Base-by-base conservation (phyloP, 1,139 yeast genomes). In the Fermentozyma sake region DNA sequence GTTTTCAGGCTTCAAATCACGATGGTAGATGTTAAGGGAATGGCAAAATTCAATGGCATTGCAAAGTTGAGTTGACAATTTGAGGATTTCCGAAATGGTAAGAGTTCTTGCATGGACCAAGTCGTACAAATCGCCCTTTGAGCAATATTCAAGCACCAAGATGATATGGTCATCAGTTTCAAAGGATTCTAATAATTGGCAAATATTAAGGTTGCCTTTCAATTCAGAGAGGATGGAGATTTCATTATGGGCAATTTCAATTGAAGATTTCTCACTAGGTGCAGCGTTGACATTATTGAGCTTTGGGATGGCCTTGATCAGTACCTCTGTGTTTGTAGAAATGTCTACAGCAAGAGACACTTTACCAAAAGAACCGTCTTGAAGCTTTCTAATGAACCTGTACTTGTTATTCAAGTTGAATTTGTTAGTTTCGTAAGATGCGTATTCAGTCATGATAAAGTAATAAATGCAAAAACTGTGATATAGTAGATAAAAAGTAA, bases 1-100 rank as follows among this genome's bases (percentile, higher is more conserved):
- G 37, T 72, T 72, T 41, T 72, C 79, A 1, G 78, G 78, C 44
- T 72, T 72, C 24, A 72, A 52, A 46, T 72, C 79, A 27, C 79
- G 58, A 45, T 72, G 79, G 46, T 58, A 72, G 16, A 72, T 52
- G 2, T 70, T 68, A 28, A 48, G 48, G 4, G 58, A 44, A 42
- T 72, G 77, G 16, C 70, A 55, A 41, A 50, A 67, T 6, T 42
- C 40, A 20, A 72, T 41, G 8, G 71, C 76, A 28, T 46, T 49
- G 32, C 52, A 46, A 30, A 72, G 37, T 40, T 71, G 73, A 23
- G 50, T 46, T 19, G 68, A 31, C 31, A 42, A 31, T 20, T 32
- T 33, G 28, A 36, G 29, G 19, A 42, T 32, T 24, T 41, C 44
- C 14, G 19, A 24, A 24, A 33, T 35, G 13, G 42, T 29, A 14